These are phyloP conservation scores for Ambrosiella beaveri DNA, from an alignment of 2,329 filamentous ascomycete genomes.

Conservation along the genomic window DNA sequence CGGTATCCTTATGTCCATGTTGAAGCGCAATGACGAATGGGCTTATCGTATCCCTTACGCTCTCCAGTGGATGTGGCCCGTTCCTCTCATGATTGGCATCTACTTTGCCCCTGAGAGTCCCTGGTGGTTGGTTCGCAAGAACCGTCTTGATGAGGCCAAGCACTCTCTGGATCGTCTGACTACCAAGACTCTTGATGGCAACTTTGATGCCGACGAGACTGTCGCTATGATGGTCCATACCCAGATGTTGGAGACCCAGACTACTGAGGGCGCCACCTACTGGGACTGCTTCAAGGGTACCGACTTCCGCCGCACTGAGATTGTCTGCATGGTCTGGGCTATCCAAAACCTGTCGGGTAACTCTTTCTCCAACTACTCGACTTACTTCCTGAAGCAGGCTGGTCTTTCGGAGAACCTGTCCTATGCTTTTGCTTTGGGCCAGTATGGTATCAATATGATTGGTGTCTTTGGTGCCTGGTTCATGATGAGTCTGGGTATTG, in stretches of 20 bases:
- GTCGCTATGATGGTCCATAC: constrained; percentile 88
- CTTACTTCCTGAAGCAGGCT: constrained; percentile 44
- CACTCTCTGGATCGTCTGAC: constrained; percentile 47
- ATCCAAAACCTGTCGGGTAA: constrained; percentile 48
- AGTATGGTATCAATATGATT: constrained; percentile 57
- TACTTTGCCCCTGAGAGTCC: constrained; percentile 53
- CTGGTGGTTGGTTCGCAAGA: constrained; percentile 60
- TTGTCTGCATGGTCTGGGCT: constrained; percentile 46
- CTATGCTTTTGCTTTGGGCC: constrained; percentile 44
- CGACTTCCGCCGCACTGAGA: constrained; percentile 60
- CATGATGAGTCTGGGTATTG: constrained; percentile 57
- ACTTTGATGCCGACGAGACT: constrained; percentile 69
- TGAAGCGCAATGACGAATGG: constrained; percentile 48
- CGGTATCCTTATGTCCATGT: constrained; percentile 53
- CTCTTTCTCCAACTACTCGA: constrained; percentile 48
- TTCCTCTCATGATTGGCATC: constrained; percentile 48
- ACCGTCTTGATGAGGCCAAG: constrained; percentile 48
- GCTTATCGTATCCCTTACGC: constrained; percentile 54
- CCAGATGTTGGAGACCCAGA: constrained; percentile 59
- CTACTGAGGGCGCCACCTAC: constrained; percentile 58
- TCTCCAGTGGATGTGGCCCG: constrained; percentile 63
- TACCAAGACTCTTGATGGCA: constrained; percentile 42
- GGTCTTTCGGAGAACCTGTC: constrained; percentile 34
- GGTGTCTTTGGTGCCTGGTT: constrained; percentile 71
- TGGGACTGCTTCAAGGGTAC: constrained; percentile 69